Percentiles rank a stretch among this genome's conserved stretches.
Conservation (phyloP, 2,329 filamentous ascomycete genomes). For the Colletotrichum lindemuthianum region DNA sequence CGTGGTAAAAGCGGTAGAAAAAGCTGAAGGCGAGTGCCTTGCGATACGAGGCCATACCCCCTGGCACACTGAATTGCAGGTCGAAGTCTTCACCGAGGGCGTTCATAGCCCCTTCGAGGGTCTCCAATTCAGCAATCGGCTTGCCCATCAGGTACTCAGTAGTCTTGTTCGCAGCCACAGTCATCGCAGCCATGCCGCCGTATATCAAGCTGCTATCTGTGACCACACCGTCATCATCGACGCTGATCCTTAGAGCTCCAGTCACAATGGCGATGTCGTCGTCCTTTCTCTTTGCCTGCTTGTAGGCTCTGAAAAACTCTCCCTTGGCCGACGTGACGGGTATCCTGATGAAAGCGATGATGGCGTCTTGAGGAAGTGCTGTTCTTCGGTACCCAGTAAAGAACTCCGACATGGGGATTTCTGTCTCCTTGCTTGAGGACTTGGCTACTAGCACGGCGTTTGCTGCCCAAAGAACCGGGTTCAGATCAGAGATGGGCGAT, state of each 20-base stretch:
- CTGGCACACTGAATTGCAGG: constrained; percentile 88
- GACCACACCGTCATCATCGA: constrained; percentile 76
- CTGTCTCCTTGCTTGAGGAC: constrained; percentile 75
- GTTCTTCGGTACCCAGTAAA: constrained; percentile 93
- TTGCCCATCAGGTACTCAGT: constrained; percentile 80
- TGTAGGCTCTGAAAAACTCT: constrained; percentile 90
- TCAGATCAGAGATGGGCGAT: constrained; percentile 95
- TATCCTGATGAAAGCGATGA: constrained; percentile 89
- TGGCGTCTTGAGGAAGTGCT: constrained; percentile 80
- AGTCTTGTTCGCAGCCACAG: constrained; percentile 84
- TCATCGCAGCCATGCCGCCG: constrained; percentile 94
- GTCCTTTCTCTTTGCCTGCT: constrained; percentile 96
- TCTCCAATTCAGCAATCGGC: constrained; percentile 81
- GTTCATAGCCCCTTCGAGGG: constrained; percentile 89
- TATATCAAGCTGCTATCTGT: constrained; percentile 84
- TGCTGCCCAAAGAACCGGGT: constrained; percentile 90
- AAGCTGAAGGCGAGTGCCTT: constrained; percentile 91
- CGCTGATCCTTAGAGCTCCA: constrained; percentile 78
- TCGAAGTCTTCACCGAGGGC: constrained; percentile 91
- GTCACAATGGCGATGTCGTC: constrained; percentile 99
- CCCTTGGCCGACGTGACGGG: constrained; percentile 78
- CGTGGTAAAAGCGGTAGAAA: constrained; percentile 97
- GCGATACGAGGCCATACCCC: constrained; percentile 96
- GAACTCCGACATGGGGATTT: constrained; percentile 92
- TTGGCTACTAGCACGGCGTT: constrained; percentile 85